phyloP scores from a whole-genome alignment of 495 filamentous ascomycete genomes.

The Chlorociboria aeruginascens region DNA sequence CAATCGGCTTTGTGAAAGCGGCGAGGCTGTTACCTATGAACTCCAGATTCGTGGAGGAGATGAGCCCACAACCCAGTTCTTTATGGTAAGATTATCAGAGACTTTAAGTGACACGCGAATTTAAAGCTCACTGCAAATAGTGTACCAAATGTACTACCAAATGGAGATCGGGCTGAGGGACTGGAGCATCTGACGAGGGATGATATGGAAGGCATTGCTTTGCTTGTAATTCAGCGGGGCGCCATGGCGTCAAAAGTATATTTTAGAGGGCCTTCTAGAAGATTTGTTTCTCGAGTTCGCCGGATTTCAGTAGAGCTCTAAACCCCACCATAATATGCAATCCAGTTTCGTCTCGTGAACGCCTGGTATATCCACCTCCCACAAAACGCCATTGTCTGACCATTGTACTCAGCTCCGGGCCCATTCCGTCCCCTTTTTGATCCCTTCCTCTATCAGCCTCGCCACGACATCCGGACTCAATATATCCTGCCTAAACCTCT shows the following conservation, averaged over 20 bases:
- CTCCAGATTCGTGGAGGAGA: constrained; percentile 96
- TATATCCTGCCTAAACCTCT: constrained; percentile 71
- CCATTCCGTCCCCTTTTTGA: constrained; percentile 9
- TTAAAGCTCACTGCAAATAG: constrained; percentile 20
- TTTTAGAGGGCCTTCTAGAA: not conserved
- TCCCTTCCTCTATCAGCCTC: constrained; percentile 44
- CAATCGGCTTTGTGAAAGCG: constrained; percentile 58
- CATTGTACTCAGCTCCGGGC: constrained; percentile 2
- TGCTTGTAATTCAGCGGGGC: constrained; percentile 17
- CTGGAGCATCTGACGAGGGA: not conserved
- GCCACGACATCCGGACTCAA: constrained; percentile 62
- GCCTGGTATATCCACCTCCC: constrained; percentile 7
- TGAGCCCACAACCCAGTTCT: constrained; percentile 96
- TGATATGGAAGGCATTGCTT: not conserved
- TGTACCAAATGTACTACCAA: constrained; percentile 45
- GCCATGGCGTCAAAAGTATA: constrained; percentile 1
- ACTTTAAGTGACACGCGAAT: constrained; percentile 17
- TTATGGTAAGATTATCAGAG: constrained; percentile 45
- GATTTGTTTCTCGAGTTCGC: not conserved
- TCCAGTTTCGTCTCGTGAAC: constrained; percentile 3
- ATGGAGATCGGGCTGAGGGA: constrained; percentile 32
- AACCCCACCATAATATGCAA: too few species aligned
- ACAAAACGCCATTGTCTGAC: not conserved
- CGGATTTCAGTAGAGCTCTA: not conserved
- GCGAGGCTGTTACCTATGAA: constrained; percentile 84